Conservation (phyloP, 2,329 filamentous ascomycete genomes). For the Chrysosporium keratinophilum region DNA sequence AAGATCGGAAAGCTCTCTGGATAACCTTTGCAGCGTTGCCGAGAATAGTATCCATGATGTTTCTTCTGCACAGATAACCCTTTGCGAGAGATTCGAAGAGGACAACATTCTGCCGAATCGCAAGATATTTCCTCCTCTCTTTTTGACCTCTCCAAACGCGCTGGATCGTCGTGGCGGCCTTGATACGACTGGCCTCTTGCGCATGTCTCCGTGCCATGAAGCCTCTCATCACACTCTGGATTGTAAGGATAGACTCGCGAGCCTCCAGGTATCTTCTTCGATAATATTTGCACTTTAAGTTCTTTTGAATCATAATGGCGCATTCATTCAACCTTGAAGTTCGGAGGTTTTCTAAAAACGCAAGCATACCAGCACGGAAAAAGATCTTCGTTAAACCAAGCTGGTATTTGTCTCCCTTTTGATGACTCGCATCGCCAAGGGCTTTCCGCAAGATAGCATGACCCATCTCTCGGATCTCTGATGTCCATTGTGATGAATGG, state of each 20-base stretch:
- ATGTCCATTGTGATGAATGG: constrained; percentile 78
- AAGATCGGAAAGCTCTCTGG: constrained; percentile 78
- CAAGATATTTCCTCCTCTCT: constrained; percentile 68
- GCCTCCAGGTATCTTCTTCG: constrained; percentile 82
- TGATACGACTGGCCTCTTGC: constrained; percentile 69
- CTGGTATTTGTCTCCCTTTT: constrained; percentile 86
- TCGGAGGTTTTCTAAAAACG: constrained; percentile 88
- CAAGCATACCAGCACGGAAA: constrained; percentile 97
- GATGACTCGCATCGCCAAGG: constrained; percentile 63
- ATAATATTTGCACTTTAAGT: constrained; percentile 89
- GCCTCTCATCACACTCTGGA: constrained; percentile 69
- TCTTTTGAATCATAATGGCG: constrained; percentile 98
- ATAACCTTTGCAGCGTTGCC: constrained; percentile 87
- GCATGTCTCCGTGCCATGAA: constrained; percentile 66
- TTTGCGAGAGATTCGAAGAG: constrained; percentile 83
- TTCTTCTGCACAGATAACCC: constrained; percentile 79
- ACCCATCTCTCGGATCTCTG: constrained; percentile 88
- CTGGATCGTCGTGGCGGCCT: constrained; percentile 88
- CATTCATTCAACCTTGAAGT: constrained; percentile 85
- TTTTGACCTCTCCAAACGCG: constrained; percentile 89
- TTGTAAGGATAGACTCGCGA: constrained; percentile 64
- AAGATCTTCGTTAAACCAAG: constrained; percentile 97
- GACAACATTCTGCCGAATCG: constrained; percentile 72
- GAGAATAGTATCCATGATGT: constrained; percentile 86
- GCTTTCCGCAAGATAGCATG: constrained; percentile 84